A percentile compares a stretch with the other conserved stretches of the same genome.
phyloP scores from a whole-genome alignment of 2,329 filamentous ascomycete genomes.

The Xylaria sp. region DNA sequence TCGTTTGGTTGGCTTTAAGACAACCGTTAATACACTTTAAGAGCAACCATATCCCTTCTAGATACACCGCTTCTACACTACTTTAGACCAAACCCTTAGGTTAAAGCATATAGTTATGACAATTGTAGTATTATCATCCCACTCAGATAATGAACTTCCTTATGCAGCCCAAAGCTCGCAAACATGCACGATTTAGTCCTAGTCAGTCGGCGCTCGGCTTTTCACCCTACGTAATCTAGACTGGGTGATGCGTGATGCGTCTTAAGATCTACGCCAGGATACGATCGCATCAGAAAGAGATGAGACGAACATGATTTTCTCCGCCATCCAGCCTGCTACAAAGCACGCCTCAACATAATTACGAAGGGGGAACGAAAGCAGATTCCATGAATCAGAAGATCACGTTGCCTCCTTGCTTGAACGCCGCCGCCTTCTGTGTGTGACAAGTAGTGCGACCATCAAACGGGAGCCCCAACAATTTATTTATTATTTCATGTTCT shows the following conservation, averaged over 20 bases:
- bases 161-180: not conserved
- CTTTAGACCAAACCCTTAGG: not conserved
- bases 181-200: constrained; percentile 1
- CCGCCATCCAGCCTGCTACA: constrained; percentile 22
- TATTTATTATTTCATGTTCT: not conserved
- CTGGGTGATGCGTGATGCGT: constrained; percentile 20
- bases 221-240: constrained; percentile 1
- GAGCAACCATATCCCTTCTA: not conserved
- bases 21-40: not conserved
- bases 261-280: constrained; percentile 25
- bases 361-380: constrained; percentile 15
- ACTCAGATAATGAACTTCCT: not conserved
- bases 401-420: constrained; percentile 5
- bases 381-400: constrained; percentile 25
- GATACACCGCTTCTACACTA: not conserved
- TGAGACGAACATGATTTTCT: constrained; percentile 28
- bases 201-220: constrained; percentile 6
- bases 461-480: constrained; percentile 10
- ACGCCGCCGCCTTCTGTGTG: not conserved
- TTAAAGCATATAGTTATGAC: not conserved
- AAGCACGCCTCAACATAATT: constrained; percentile 22
- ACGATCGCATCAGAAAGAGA: constrained; percentile 28
- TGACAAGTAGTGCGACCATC: constrained; percentile 13
- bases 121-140: not conserved
- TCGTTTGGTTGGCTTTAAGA: not conserved